Base-by-base conservation (phyloP, 2,329 filamentous ascomycete genomes). In the Aureobasidium namibiae region DNA sequence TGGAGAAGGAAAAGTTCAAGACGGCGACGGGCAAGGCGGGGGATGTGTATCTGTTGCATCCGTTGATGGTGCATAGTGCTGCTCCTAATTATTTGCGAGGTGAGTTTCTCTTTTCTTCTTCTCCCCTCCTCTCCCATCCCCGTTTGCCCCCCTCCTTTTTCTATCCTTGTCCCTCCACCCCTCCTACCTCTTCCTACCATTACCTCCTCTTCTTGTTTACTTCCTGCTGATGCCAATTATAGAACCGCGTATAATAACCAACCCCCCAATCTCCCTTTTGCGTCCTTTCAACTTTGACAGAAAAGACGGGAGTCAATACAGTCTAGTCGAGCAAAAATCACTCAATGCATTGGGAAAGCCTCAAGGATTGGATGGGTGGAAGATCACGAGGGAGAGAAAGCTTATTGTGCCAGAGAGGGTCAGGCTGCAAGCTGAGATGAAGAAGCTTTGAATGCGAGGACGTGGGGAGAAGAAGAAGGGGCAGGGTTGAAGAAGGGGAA, bases 1-100 rank as follows among this genome's bases (percentile, higher is more conserved):
- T 66, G 39, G 60, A 64, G 18, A 66, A 75, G 49, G 65, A 69
- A 10, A 70, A 74, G 3, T 82, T 84, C 65, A 76, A 82, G 42
- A 82, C 85, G 70, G 80, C 76, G 0, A 78, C 74, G 2, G 82
- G 82, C 1, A 65, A 74, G 1, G 74, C 78, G 0, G 82, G 82
- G 9, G 82, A 85, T 61, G 79, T 85, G 14, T 84, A 78, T 63
- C 69, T 85, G 16, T 65, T 85, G 67, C 82, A 85, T 67, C 82
- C 82, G 42, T 69, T 85, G 18, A 85, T 84, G 80, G 67, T 84
- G 69, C 82, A 85, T 67, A 78, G 76, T 39, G 78, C 76, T 38
- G 78, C 75, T 6, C 75, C 75, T 54, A 82, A 82, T 64, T 46
- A 57, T 18, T 42, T 50, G 33, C 36, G 54, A 57, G 72, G 73